Percentiles rank a stretch among this genome's conserved stretches.
Evolutionary conservation across 1,139 yeast species (phyloP).

Genomic region (Hyphopichia buzzinii): DNA sequence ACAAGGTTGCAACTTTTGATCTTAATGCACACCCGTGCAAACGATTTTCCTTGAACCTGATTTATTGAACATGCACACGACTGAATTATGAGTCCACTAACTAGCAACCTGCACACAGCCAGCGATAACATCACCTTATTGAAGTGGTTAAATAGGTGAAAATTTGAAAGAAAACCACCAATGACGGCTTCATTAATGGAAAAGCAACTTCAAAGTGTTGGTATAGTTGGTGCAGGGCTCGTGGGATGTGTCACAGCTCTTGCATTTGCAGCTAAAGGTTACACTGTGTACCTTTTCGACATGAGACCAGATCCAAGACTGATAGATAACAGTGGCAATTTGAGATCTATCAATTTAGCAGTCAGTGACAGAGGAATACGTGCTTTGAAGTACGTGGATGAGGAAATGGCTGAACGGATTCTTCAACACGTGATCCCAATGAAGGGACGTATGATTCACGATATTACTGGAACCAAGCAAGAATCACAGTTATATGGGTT

Average conservation of each 20-base stretch:
- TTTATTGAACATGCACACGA: no score
- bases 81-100: no score
- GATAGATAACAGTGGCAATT: slow-evolving; percentile 26
- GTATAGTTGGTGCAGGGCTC: slow-evolving; percentile 78
- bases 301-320: slow-evolving; percentile 41
- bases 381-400: slow-evolving; percentile 64
- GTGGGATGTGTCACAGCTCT: slow-evolving; percentile 89
- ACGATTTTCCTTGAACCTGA: no score
- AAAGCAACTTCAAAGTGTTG: slow-evolving; percentile 28
- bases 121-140: no score
- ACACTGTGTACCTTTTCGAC: slow-evolving; percentile 69
- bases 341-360: slow-evolving; percentile 82
- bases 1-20: slow-evolving; percentile 13
- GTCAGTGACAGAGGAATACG: slow-evolving; percentile 80
- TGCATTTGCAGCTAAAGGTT: slow-evolving; percentile 74
- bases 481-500: slow-evolving; percentile 76
- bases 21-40: no score
- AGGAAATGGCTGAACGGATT: slow-evolving; percentile 53
- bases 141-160: no score
- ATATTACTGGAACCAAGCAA: slow-evolving; percentile 54
- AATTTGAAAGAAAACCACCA: no score
- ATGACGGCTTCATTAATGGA: not conserved
- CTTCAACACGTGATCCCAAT: slow-evolving; percentile 71
- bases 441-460: slow-evolving; percentile 90
- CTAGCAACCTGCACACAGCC: no score